Percentiles rank a stretch among this genome's conserved stretches.
Conservation (phyloP, 352 stramenopile genomes). For the Pelagophyceae sp. region DNA sequence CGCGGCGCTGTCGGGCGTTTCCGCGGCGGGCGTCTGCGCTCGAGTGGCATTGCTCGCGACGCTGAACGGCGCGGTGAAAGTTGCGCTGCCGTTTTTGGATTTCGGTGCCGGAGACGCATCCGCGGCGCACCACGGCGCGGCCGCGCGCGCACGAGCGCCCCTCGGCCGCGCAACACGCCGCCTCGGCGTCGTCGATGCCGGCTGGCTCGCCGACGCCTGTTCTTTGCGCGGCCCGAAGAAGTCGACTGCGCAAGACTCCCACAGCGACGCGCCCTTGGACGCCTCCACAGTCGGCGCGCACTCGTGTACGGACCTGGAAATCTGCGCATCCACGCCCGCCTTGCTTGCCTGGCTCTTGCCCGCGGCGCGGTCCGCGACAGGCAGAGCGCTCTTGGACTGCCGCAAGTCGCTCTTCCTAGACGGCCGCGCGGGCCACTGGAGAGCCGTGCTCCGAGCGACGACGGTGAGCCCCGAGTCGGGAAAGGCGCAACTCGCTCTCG, state of each 20-base stretch:
- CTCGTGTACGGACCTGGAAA: neutral
- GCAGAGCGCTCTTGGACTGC: neutral
- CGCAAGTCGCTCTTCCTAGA: neutral
- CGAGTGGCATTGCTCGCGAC: conserved; percentile 30
- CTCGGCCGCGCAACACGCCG: neutral
- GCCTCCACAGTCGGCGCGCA: neutral
- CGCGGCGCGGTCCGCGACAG: neutral
- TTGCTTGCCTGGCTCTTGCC: neutral
- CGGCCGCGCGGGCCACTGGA: conserved; percentile 84
- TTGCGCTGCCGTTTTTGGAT: conserved; percentile 33
- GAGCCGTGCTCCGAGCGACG: conserved; percentile 81
- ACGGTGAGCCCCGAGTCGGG: too few relatives aligned
- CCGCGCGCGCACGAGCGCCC: neutral
- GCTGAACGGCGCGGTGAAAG: conserved; percentile 26
- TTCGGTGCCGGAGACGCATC: conserved; percentile 15
- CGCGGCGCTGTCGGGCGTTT: neutral
- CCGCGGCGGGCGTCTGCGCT: neutral
- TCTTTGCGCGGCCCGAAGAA: too few relatives aligned
- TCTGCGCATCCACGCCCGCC: neutral
- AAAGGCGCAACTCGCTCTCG: too few relatives aligned
- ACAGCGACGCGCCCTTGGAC: too few relatives aligned
- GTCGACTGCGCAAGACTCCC: too few relatives aligned
- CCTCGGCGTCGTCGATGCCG: too few relatives aligned
- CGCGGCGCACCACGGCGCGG: neutral
- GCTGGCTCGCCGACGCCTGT: too few relatives aligned